Evolutionary conservation across 2,329 filamentous ascomycete species (phyloP).

Genomic region (Venturia oleaginea): DNA sequence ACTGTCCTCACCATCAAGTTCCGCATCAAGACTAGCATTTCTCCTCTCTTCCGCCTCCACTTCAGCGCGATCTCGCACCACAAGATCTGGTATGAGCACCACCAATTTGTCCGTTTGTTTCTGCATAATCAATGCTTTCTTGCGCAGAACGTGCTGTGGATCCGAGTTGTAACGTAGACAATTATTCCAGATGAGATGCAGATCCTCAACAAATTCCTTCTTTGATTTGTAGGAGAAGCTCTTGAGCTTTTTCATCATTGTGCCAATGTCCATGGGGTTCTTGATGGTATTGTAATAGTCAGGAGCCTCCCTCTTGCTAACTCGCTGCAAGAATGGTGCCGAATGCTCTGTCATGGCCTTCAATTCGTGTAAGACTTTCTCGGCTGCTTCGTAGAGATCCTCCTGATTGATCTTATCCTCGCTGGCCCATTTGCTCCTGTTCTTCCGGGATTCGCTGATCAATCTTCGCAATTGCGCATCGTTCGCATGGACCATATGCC

Average conservation of each 20-base stretch:
- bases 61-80: constrained; percentile 82
- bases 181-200: constrained; percentile 95
- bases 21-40: constrained; percentile 72
- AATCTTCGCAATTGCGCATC: constrained; percentile 85
- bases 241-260: constrained; percentile 98
- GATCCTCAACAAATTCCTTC: constrained; percentile 84
- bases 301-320: constrained; percentile 94
- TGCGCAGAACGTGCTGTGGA: constrained; percentile 73
- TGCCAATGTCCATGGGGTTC: constrained; percentile 93
- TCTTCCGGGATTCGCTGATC: constrained; percentile 97
- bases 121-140: constrained; percentile 92
- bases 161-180: constrained; percentile 94
- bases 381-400: constrained; percentile 90
- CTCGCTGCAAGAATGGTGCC: constrained; percentile 84
- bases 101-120: constrained; percentile 97
- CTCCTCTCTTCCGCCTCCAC: constrained; percentile 67
- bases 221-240: constrained; percentile 53
- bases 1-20: constrained; percentile 80
- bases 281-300: constrained; percentile 94
- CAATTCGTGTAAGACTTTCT: constrained; percentile 93
- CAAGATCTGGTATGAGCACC: constrained; percentile 86
- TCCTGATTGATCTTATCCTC: constrained; percentile 97
- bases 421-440: constrained; percentile 96
- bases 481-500: constrained; percentile 79
- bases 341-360: constrained; percentile 98